Conservation (phyloP, 768 basidiomycete species). For the Mycena vulgaris region DNA sequence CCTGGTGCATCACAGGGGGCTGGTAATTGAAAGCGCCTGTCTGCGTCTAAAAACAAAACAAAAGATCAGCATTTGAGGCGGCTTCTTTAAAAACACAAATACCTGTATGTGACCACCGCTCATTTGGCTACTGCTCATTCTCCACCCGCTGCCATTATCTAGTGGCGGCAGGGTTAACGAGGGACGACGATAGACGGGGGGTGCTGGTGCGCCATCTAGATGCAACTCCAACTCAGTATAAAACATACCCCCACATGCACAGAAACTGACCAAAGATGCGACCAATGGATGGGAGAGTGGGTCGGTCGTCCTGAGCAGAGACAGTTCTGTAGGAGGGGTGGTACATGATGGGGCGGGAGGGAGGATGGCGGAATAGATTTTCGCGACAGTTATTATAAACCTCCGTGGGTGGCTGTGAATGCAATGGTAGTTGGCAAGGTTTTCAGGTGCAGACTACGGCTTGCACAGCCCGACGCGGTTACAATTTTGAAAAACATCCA, state of each 20-base stretch:
- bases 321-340: slow-evolving; percentile 30
- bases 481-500: slow-evolving; percentile 4
- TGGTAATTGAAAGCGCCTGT: slow-evolving; percentile 22
- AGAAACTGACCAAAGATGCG: slow-evolving; percentile 40
- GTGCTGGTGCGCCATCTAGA: slow-evolving; percentile 32
- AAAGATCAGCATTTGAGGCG: too few species aligned
- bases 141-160: slow-evolving; percentile 34
- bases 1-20: slow-evolving; percentile 3
- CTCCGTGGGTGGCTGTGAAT: not conserved
- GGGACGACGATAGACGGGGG: slow-evolving; percentile 32
- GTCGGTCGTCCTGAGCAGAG: slow-evolving; percentile 32
- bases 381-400: not conserved
- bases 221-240: too few species aligned
- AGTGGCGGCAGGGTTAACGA: slow-evolving; percentile 37
- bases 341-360: slow-evolving; percentile 28
- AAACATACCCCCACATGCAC: not conserved
- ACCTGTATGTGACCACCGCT: slow-evolving; percentile 32
- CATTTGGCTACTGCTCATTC: slow-evolving; percentile 24
- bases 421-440: slow-evolving; percentile 25
- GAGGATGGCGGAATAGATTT: not conserved
- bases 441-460: not conserved
- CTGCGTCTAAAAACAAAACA: not conserved
- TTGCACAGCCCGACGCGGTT: not conserved
- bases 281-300: slow-evolving; percentile 44
- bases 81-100: not conserved